phyloP scores from a whole-genome alignment of 179 eudicot species.

The Corrigiola litoralis region DNA sequence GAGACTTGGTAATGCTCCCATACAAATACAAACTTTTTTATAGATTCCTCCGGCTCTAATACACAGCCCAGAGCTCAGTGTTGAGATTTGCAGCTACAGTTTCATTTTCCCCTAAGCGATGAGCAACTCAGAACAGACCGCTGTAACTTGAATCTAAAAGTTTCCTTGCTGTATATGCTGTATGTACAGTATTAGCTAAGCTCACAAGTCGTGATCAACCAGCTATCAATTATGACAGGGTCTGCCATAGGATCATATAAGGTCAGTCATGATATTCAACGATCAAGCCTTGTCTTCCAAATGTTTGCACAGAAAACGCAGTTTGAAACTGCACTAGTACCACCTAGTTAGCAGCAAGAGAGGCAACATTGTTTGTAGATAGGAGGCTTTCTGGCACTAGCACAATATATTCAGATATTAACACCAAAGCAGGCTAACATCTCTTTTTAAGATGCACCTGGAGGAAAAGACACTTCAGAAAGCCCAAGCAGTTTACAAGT shows the following conservation, averaged over 20 bases:
- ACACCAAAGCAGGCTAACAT: conserved; percentile 2
- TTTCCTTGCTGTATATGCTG: conserved; percentile 16
- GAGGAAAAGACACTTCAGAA: conserved; percentile 13
- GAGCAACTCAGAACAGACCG: conserved; percentile 2
- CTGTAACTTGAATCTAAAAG: neutral
- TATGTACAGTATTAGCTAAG: conserved; percentile 24
- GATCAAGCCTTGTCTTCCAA: too few species aligned
- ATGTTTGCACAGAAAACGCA: neutral
- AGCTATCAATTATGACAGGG: conserved; percentile 1
- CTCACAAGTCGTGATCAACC: neutral
- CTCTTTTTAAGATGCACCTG: conserved; percentile 12
- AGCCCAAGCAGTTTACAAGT: conserved; percentile 2
- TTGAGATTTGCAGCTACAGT: neutral
- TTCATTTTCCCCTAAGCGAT: neutral
- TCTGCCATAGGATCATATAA: conserved; percentile 1
- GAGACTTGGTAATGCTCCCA: neutral
- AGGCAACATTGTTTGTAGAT: neutral
- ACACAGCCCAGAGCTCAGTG: neutral
- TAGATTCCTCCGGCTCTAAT: neutral
- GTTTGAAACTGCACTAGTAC: too few species aligned
- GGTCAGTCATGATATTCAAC: neutral
- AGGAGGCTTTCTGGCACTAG: neutral
- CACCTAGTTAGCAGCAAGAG: neutral
- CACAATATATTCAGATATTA: conserved; percentile 8
- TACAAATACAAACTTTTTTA: neutral